Base-by-base conservation (phyloP, 805 yeast genomes). In the Myxozyma udenii region DNA sequence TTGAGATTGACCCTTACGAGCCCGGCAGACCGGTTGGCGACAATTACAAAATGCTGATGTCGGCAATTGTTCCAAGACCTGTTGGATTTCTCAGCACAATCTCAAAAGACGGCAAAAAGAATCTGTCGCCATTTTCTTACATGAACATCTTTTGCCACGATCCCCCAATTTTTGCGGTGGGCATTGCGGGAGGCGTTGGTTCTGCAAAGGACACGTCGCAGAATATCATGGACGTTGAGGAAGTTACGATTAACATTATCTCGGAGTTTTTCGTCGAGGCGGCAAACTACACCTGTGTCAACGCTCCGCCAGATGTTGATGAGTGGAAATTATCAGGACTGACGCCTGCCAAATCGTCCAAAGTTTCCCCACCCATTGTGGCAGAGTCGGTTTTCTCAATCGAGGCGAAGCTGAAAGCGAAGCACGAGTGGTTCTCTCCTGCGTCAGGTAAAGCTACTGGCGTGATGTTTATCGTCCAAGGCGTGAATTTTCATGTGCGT, bases 201-300 rank as follows among this genome's bases (percentile, higher is more conserved):
- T 9, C 33, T 9, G 33, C 33, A 9, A 81, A 81, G 63, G 84
- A 81, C 63, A 73, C 84, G 3, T 66, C 70, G 48, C 57, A 53
- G 6, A 80, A 80, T 60, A 61, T 81, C 16, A 60, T 77, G 22
- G 79, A 74, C 22, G 78, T 81, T 1, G 68, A 66, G 3, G 86
- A 81, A 61, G 71, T 75, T 46, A 77, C 83, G 18, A 73, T 81
- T 59, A 81, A 76, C 62, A 71, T 81, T 42, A 73, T 81, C 39
- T 71, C 79, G 46, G 86, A 82, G 64, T 81, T 84, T 84, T 78
- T 80, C 56, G 66, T 75, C 24, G 85, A 81, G 53, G 85, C 85
- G 22, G 83, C 85, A 6, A 80, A 82, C 61, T 74, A 67, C 51
- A 65, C 78, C 11, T 66, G 76, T 18, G 71, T 69, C 25, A 66